Conservation (phyloP, 2,329 filamentous ascomycete genomes). For the Aspergillus terreus region DNA sequence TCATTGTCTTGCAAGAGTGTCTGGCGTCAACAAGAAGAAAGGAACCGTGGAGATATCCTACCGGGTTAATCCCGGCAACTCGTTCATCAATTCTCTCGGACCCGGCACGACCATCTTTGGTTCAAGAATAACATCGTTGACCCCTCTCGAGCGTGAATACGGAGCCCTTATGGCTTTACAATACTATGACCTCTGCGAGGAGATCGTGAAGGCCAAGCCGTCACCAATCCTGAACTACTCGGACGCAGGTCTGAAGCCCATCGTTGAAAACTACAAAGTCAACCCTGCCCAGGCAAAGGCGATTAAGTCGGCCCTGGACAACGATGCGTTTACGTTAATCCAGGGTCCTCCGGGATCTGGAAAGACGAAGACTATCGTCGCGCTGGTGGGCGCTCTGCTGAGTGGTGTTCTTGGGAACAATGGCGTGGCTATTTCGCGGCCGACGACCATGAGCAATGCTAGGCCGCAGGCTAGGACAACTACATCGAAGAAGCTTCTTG, state of each 20-base stretch:
- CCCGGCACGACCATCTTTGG: slow-evolving; percentile 69
- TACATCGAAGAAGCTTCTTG: slow-evolving; percentile 75
- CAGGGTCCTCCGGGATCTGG: slow-evolving; percentile 95
- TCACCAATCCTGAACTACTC: slow-evolving; percentile 82
- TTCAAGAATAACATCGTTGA: slow-evolving; percentile 86
- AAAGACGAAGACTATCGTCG: slow-evolving; percentile 97
- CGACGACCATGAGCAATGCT: slow-evolving; percentile 35
- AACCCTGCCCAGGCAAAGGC: slow-evolving; percentile 89
- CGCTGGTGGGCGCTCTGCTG: slow-evolving; percentile 86
- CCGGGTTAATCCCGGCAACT: slow-evolving; percentile 66
- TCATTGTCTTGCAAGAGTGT: slow-evolving; percentile 83
- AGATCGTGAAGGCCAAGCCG: slow-evolving; percentile 83
- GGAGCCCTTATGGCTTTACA: slow-evolving; percentile 85
- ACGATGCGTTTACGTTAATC: slow-evolving; percentile 94
- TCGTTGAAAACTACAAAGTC: slow-evolving; percentile 74
- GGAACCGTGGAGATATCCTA: slow-evolving; percentile 80
- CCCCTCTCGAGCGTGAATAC: slow-evolving; percentile 91
- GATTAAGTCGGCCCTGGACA: slow-evolving; percentile 86
- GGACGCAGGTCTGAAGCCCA: slow-evolving; percentile 65
- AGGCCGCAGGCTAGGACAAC: slow-evolving; percentile 32
- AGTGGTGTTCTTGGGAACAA: slow-evolving; percentile 54
- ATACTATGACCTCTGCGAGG: slow-evolving; percentile 93
- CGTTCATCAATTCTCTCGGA: slow-evolving; percentile 61
- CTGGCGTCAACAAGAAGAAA: slow-evolving; percentile 75
- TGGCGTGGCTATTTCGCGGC: slow-evolving; percentile 47